Percentiles rank a stretch among this genome's conserved stretches.
Evolutionary conservation across 306 rosid species (phyloP).

Genomic region (Herpetospermum pedunculosum): DNA sequence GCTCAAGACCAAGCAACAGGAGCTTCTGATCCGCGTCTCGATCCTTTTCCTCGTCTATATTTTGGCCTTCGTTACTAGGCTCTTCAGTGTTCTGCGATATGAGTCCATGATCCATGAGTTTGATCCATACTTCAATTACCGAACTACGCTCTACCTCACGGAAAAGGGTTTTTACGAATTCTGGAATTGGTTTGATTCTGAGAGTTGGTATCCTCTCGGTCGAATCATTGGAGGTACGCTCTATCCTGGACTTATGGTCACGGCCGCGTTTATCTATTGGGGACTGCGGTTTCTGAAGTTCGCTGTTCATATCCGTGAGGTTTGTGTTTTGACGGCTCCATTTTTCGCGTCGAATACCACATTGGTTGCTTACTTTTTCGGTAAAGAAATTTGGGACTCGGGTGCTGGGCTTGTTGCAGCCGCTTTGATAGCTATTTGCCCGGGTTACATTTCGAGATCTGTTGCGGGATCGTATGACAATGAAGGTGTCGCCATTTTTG

Average conservation of each 20-base stretch:
- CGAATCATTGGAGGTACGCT: constrained; percentile 93
- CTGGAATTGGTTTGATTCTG: constrained; percentile 99
- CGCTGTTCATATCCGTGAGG: constrained; percentile 89
- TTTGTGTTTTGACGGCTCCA: constrained; percentile 88
- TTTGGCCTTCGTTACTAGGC: constrained; percentile 87
- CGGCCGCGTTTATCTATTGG: constrained; percentile 78
- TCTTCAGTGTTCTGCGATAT: constrained; percentile 88
- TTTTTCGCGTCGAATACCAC: constrained; percentile 93
- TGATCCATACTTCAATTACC: constrained; percentile 96
- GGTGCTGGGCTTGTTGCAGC: constrained; percentile 98
- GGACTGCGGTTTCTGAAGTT: constrained; percentile 49
- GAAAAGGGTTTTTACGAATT: constrained; percentile 79
- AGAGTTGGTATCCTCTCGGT: constrained; percentile 93
- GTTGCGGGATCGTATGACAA: constrained; percentile 96
- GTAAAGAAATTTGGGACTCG: constrained; percentile 87
- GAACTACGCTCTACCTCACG: constrained; percentile 72
- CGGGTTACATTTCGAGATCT: constrained; percentile 89
- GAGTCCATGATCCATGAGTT: constrained; percentile 99
- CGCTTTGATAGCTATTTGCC: constrained; percentile 84
- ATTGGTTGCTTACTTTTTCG: constrained; percentile 81
- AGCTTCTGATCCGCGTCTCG: constrained; percentile 76
- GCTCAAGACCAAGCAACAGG: constrained; percentile 91
- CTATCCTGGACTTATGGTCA: constrained; percentile 94
- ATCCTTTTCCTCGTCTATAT: constrained; percentile 58
- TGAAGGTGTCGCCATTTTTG: constrained; percentile 96